Evolutionary conservation across 768 basidiomycete genomes (phyloP).

Genomic region (Pisolithus orientalis): DNA sequence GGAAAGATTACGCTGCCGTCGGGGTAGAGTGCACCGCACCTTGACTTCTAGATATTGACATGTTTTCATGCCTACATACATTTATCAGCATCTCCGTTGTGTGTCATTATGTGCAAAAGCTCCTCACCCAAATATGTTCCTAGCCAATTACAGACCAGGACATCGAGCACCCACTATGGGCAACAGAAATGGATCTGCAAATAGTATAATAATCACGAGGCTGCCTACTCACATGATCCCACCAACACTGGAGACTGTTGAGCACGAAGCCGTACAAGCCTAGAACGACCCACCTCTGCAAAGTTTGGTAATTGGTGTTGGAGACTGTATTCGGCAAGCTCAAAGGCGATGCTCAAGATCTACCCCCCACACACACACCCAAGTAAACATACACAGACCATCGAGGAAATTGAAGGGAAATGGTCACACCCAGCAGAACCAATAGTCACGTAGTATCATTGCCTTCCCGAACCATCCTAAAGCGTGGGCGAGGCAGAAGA

Average conservation of each 20-base stretch:
- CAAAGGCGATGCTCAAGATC: constrained; percentile 85
- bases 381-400: constrained; percentile 8
- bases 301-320: constrained; percentile 88
- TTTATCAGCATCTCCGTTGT: constrained; percentile 9
- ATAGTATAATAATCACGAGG: constrained; percentile 4
- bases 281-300: constrained; percentile 55
- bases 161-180: constrained; percentile 77
- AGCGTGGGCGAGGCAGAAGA: constrained; percentile 82
- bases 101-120: constrained; percentile 1
- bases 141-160: constrained; percentile 82
- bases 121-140: constrained; percentile 72
- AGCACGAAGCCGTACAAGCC: constrained; percentile 14
- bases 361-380: constrained; percentile 22
- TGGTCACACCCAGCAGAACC: constrained; percentile 81
- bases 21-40: constrained; percentile 33
- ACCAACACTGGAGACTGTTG: constrained; percentile 62
- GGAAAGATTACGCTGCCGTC: not conserved
- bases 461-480: constrained; percentile 92
- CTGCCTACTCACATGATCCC: constrained; percentile 70
- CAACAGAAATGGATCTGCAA: constrained; percentile 10
- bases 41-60: constrained; percentile 88
- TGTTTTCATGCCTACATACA: constrained; percentile 66
- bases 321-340: constrained; percentile 82
- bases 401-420: constrained; percentile 1
- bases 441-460: constrained; percentile 84